phyloP scores from a whole-genome alignment of 202 grass and related monocot species.

The Zoysia matrella region DNA sequence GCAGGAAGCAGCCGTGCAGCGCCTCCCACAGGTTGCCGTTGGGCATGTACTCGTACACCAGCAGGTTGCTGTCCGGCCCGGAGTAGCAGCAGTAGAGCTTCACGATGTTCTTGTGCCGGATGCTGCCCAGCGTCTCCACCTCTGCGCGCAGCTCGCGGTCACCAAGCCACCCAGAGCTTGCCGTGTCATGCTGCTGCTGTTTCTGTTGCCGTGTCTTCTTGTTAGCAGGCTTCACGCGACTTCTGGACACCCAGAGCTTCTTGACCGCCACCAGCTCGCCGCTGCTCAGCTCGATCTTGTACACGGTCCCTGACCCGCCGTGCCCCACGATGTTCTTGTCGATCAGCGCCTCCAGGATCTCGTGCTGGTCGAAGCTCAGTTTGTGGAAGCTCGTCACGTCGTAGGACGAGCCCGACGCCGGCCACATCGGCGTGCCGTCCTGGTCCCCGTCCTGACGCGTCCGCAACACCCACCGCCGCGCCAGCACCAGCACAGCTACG shows the following conservation, averaged over 20 bases:
- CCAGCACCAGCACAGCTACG: constrained; percentile 42
- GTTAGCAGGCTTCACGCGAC: no score
- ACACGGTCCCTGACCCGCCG: neutral
- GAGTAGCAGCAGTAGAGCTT: constrained; percentile 99
- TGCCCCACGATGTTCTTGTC: no score
- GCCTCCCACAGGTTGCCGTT: constrained; percentile 90
- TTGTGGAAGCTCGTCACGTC: constrained; percentile 21
- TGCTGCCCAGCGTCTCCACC: constrained; percentile 96
- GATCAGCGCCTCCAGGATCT: no score
- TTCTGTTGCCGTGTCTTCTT: no score
- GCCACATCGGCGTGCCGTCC: constrained; percentile 50
- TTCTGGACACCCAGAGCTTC: constrained; percentile 66
- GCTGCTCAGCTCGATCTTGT: constrained; percentile 90
- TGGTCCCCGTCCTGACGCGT: constrained; percentile 39
- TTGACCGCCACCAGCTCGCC: constrained; percentile 91
- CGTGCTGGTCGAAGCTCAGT: no score
- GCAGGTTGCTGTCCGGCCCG: constrained; percentile 70
- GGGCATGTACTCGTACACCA: constrained; percentile 89
- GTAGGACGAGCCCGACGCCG: constrained; percentile 62
- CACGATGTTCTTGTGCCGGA: constrained; percentile 98
- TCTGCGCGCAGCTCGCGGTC: constrained; percentile 77
- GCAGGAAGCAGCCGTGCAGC: constrained; percentile 60
- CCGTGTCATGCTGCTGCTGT: no score
- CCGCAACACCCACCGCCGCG: constrained; percentile 54
- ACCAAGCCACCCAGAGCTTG: constrained; percentile 30